Percentiles rank a stretch among this genome's conserved stretches.
Conservation (phyloP, 2,329 filamentous ascomycete species). For the Sporothrix brasiliensis region DNA sequence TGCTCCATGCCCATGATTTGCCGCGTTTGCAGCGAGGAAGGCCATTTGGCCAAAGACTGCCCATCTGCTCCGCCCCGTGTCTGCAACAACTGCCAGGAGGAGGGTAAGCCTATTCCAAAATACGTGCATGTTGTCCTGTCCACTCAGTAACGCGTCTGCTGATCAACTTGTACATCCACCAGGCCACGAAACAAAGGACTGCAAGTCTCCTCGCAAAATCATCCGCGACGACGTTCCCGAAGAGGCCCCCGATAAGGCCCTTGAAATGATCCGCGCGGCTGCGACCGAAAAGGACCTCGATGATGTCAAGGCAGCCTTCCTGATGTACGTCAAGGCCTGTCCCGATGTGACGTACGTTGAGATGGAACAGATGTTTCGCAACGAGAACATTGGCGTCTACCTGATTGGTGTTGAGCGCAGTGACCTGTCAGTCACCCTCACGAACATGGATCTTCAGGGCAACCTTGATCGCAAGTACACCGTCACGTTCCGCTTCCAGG, state of each 20-base stretch:
- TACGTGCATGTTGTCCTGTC: slow-evolving; percentile 34
- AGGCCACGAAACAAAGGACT: slow-evolving; percentile 57
- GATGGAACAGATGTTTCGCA: slow-evolving; percentile 64
- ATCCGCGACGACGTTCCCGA: slow-evolving; percentile 56
- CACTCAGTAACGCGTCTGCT: not conserved
- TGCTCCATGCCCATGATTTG: slow-evolving; percentile 49
- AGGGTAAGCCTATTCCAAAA: slow-evolving; percentile 49
- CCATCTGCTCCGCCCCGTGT: slow-evolving; percentile 55
- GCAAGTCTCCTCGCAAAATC: slow-evolving; percentile 62
- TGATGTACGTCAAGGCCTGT: slow-evolving; percentile 64
- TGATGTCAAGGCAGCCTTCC: slow-evolving; percentile 61
- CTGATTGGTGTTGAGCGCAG: slow-evolving; percentile 65
- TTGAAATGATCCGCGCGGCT: slow-evolving; percentile 58
- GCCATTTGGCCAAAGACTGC: slow-evolving; percentile 59
- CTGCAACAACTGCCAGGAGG: slow-evolving; percentile 65
- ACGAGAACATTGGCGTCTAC: slow-evolving; percentile 57
- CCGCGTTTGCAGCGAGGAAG: slow-evolving; percentile 50
- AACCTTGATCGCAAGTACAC: slow-evolving; percentile 66
- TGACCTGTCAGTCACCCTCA: slow-evolving; percentile 57
- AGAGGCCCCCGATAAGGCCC: slow-evolving; percentile 58
- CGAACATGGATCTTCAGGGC: slow-evolving; percentile 73
- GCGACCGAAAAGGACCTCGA: slow-evolving; percentile 61
- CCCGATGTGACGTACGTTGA: slow-evolving; percentile 62
- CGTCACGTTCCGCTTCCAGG: slow-evolving; percentile 63
- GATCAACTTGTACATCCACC: not conserved